Evolutionary conservation across 768 basidiomycete genomes (phyloP), one percentile per base, ranked within the genome.

Genomic region (Ramaria sp.): DNA sequence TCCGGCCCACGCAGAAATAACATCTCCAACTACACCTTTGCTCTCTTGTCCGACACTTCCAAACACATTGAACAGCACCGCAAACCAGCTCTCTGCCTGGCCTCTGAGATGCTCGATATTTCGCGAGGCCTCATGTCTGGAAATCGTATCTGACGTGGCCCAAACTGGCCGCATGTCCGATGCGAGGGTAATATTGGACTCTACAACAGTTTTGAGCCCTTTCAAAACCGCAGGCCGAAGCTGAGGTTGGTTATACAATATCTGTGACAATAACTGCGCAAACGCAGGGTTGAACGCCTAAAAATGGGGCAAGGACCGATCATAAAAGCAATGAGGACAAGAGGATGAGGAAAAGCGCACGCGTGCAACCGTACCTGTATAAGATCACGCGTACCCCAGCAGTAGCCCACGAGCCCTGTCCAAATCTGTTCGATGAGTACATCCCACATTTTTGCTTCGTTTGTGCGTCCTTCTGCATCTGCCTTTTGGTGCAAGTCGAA

Each of bases 61-160:
- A 68, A 95, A 98, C n/a, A 99, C 85, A 65, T 99, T 99, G 74
- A 98, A 93, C 43, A 96, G 73, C 4, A 98, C 92, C 0, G 91
- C 84, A 32, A 98, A 78, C 86, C 96, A 94, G 63, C 91, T 96
- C 65, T 92, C 88, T 0, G 78, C 84, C 64, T 97, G 86, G 0
- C 74, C 75, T 39, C 77, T 79, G 52, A 98, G 72, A 67, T 87
- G 86, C 1, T 66, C 71, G 25, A 97, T 59, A 60, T 93, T 93
- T 43, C 71, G 71, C 30, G 69, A 61, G 2, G 88, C 91, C 62
- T 81, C 77, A 38, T 74, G 73, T 15, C 72, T 70, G 9, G 84
- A 74, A 41, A 88, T 70, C 9, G 57, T 44, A 50, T 66, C 63
- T 15, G 56, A 59, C 18, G 22, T 44, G n/a, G 34, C 50, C 53